phyloP scores from a whole-genome alignment of 108 stramenopile species.

The Nitzschia putrida region DNA sequence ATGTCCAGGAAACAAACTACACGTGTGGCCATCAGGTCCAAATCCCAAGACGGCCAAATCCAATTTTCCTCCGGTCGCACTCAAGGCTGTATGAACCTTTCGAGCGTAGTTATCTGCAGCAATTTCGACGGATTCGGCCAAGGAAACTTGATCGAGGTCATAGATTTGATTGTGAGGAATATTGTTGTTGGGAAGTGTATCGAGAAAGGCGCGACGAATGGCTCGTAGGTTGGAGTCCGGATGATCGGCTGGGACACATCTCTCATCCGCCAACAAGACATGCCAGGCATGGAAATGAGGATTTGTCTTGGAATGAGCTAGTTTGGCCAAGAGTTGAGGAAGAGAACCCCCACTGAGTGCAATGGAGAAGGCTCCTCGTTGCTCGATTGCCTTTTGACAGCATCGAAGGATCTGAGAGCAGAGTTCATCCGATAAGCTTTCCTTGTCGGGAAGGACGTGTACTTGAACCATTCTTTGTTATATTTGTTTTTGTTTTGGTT shows the following conservation, averaged over 20 bases:
- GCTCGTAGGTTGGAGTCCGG: slow-evolving; percentile 83
- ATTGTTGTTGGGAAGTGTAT: slow-evolving; percentile 39
- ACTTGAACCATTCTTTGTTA: too few species aligned
- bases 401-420: too few species aligned
- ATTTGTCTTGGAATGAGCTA: slow-evolving; percentile 40
- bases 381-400: slow-evolving; percentile 24
- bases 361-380: slow-evolving; percentile 63
- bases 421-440: too few species aligned
- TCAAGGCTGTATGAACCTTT: slow-evolving; percentile 1
- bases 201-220: slow-evolving; percentile 25
- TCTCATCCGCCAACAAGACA: slow-evolving; percentile 94
- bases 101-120: slow-evolving; percentile 1
- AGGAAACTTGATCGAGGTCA: slow-evolving; percentile 60
- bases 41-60: slow-evolving; percentile 93
- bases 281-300: slow-evolving; percentile 79
- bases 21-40: slow-evolving; percentile 97
- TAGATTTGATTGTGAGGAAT: slow-evolving; percentile 73
- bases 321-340: slow-evolving; percentile 59
- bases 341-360: slow-evolving; percentile 93
- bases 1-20: slow-evolving; percentile 92
- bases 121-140: slow-evolving; percentile 18
- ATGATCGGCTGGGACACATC: slow-evolving; percentile 79
- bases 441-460: too few species aligned
- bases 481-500: too few species aligned
- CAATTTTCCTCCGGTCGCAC: slow-evolving; percentile 39